These are phyloP conservation scores for Kokia cookei DNA, from an alignment of 441 rosid species.

Conservation along the genomic window DNA sequence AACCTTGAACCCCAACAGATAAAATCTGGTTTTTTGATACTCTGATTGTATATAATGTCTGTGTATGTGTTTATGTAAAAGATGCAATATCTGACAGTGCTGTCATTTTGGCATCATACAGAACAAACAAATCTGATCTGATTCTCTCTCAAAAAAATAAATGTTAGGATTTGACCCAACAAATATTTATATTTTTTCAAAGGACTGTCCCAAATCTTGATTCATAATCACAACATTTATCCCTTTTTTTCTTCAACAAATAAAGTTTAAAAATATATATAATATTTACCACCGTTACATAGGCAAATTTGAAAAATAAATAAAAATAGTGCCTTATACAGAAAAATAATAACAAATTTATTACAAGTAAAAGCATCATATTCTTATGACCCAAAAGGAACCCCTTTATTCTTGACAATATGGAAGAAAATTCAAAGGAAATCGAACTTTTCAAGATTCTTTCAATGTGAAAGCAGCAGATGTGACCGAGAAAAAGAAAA, in stretches of 20 bases:
- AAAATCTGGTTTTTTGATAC: neutral
- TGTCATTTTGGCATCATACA: neutral
- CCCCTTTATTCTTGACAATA: neutral
- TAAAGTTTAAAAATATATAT: too few relatives aligned
- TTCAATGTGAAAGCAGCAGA: neutral
- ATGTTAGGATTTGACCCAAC: conserved; percentile 11
- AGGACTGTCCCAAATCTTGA: neutral
- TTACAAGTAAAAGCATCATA: neutral
- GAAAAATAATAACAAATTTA: neutral
- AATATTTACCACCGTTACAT: neutral
- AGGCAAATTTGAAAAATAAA: too few relatives aligned
- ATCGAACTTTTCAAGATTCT: neutral
- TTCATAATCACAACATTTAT: too few relatives aligned
- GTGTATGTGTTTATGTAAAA: too few relatives aligned
- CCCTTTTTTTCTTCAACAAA: neutral
- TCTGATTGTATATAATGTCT: neutral
- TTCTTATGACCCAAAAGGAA: neutral
- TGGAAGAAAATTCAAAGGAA: neutral
- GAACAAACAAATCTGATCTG: conserved; percentile 5
- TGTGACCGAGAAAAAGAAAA: neutral
- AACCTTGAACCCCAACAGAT: neutral
- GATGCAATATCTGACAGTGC: conserved; percentile 5
- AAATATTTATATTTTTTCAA: neutral
- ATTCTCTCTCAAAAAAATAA: neutral
- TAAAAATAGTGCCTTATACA: neutral